phyloP scores from a whole-genome alignment of 2,329 filamentous ascomycete genomes.

The Kalmusia sp. region DNA sequence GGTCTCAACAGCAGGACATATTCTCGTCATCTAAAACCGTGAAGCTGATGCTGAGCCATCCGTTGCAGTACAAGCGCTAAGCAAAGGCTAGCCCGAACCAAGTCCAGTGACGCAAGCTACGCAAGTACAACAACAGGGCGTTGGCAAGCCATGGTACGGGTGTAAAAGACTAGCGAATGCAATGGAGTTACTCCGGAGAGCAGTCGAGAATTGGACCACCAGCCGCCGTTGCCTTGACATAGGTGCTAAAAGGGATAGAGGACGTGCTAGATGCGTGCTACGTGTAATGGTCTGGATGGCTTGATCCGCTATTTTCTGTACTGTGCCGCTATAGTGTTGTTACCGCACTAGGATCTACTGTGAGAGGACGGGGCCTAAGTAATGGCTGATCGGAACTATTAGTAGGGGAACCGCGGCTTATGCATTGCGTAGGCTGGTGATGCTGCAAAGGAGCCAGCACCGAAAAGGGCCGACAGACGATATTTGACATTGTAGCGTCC shows the following conservation, averaged over 20 bases:
- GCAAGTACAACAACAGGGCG: not conserved
- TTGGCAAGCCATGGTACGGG: not conserved
- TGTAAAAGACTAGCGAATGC: not conserved
- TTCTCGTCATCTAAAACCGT: not conserved
- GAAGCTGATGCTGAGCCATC: not conserved
- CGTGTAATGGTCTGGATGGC: constrained; percentile 1
- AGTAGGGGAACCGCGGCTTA: not conserved
- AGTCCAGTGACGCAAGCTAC: not conserved
- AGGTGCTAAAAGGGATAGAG: not conserved
- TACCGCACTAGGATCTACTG: not conserved
- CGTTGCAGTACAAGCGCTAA: not conserved
- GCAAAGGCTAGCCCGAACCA: not conserved
- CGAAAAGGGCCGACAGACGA: constrained; percentile 1
- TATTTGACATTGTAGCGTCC: not conserved
- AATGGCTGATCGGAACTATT: no score
- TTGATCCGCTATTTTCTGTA: not conserved
- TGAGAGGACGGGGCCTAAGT: not conserved
- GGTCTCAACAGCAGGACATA: not conserved
- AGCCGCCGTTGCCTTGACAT: not conserved
- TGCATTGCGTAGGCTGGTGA: not conserved
- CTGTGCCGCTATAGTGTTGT: not conserved
- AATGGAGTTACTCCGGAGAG: not conserved
- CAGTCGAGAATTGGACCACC: not conserved
- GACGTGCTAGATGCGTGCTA: not conserved
- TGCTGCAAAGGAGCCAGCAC: not conserved